Conservation (phyloP, 768 basidiomycete species). For the Lactifluus subvellereus region DNA sequence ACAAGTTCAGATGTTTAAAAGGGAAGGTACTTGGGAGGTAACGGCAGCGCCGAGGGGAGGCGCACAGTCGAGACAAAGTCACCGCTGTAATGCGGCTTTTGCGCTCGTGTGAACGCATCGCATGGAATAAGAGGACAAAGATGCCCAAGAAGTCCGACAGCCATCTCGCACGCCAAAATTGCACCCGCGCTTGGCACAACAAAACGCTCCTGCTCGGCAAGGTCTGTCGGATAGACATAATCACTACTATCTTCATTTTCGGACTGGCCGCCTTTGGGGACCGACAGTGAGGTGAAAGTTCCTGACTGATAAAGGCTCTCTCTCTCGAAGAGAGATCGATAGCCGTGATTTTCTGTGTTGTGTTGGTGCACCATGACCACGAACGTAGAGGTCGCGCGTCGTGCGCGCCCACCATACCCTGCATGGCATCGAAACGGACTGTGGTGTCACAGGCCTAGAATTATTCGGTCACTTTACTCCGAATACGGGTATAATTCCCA, state of each 20-base stretch:
- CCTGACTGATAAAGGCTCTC: constrained; percentile 61
- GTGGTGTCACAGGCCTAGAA: constrained; percentile 76
- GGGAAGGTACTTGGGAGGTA: constrained; percentile 45
- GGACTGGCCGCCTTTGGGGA: constrained; percentile 41
- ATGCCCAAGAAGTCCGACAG: constrained; percentile 62
- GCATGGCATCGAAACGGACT: constrained; percentile 75
- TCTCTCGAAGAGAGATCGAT: constrained; percentile 48
- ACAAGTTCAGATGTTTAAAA: no score
- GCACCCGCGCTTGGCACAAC: constrained; percentile 69
- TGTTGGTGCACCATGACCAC: constrained; percentile 73
- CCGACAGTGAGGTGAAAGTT: constrained; percentile 28
- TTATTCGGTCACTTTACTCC: constrained; percentile 15
- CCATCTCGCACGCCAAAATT: constrained; percentile 70
- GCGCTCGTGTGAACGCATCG: constrained; percentile 59
- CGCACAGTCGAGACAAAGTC: constrained; percentile 53
- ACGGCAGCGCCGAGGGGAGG: constrained; percentile 63
- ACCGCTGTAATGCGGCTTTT: constrained; percentile 55
- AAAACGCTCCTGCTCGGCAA: constrained; percentile 65
- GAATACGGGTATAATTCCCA: neutral
- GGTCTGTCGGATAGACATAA: constrained; percentile 46
- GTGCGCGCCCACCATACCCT: constrained; percentile 79
- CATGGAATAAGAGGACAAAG: constrained; percentile 74
- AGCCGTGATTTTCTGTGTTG: constrained; percentile 51
- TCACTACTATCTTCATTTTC: constrained; percentile 21
- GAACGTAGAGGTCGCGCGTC: constrained; percentile 70